phyloP scores from a whole-genome alignment of 345 rosid species.

The Salix brachista region DNA sequence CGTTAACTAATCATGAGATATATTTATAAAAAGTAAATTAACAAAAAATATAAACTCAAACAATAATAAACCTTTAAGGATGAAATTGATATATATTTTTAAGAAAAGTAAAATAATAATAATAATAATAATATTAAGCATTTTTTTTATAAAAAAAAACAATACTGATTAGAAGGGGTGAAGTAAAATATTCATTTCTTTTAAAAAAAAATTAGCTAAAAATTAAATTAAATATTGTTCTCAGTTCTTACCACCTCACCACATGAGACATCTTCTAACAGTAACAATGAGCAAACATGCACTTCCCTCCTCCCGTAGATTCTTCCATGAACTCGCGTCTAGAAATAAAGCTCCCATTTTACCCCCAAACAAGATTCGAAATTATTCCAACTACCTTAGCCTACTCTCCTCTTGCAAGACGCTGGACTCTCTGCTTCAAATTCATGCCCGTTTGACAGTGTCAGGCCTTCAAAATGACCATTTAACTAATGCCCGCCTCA shows the following conservation, averaged over 20 bases:
- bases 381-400: constrained; percentile 12
- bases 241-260: background rate
- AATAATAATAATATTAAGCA: too few species aligned
- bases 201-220: too few species aligned
- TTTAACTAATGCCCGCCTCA: constrained; percentile 25
- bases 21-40: too few species aligned
- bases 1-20: accelerated
- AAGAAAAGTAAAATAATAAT: too few species aligned
- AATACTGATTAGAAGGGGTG: too few species aligned
- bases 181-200: too few species aligned
- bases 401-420: constrained; percentile 40
- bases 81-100: too few species aligned
- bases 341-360: background rate
- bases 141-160: too few species aligned
- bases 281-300: background rate
- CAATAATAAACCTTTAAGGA: too few species aligned
- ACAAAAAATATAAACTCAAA: too few species aligned
- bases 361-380: background rate
- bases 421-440: constrained; percentile 34
- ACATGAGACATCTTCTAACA: background rate
- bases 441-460: constrained; percentile 42
- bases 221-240: too few species aligned
- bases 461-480: constrained; percentile 40
- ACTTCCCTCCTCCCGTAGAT: background rate
- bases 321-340: background rate